A percentile compares a stretch with the other conserved stretches of the same genome.
phyloP scores from a whole-genome alignment of 1,139 yeast genomes.

The Sugiyamaella grinbergsii region DNA sequence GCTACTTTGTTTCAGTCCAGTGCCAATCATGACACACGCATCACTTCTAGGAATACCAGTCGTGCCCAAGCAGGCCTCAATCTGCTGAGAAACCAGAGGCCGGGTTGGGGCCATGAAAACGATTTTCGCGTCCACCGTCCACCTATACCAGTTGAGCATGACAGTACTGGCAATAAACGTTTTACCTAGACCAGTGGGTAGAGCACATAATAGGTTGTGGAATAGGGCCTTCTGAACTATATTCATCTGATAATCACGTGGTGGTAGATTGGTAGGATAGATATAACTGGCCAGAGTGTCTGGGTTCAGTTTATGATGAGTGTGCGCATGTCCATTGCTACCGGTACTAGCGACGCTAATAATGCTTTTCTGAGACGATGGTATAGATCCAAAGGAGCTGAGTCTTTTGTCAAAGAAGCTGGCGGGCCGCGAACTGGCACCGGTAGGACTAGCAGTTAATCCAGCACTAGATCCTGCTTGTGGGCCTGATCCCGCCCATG shows the following conservation, averaged over 20 bases:
- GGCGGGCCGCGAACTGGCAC: background rate
- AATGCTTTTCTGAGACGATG: background rate
- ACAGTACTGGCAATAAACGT: slow-evolving; percentile 95
- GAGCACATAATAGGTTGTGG: slow-evolving; percentile 78
- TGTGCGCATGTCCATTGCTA: slow-evolving; percentile 1
- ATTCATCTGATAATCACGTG: slow-evolving; percentile 84
- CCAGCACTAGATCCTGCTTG: background rate
- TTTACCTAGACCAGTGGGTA: slow-evolving; percentile 97
- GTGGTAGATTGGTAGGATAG: slow-evolving; percentile 82
- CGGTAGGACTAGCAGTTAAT: background rate
- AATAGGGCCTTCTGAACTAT: slow-evolving; percentile 74
- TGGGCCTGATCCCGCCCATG: slow-evolving; percentile 5
- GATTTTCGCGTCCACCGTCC: slow-evolving; percentile 77
- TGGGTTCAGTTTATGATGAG: slow-evolving; percentile 49
- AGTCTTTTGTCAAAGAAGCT: slow-evolving; percentile 4
- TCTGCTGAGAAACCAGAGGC: slow-evolving; percentile 97
- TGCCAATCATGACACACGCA: slow-evolving; percentile 79
- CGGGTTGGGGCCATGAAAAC: slow-evolving; percentile 96
- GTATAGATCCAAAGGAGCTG: slow-evolving; percentile 1
- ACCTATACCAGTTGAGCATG: slow-evolving; percentile 83
- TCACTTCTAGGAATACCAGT: slow-evolving; percentile 78
- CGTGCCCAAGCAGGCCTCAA: slow-evolving; percentile 86
- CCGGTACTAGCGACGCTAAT: background rate
- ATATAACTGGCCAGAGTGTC: slow-evolving; percentile 55
- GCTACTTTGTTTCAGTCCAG: slow-evolving; percentile 27